Percentiles rank a stretch among this genome's conserved stretches.
These are phyloP conservation scores for Eimeria acervulina DNA, from an alignment of 169 alveolate species.

Conservation along the genomic window DNA sequence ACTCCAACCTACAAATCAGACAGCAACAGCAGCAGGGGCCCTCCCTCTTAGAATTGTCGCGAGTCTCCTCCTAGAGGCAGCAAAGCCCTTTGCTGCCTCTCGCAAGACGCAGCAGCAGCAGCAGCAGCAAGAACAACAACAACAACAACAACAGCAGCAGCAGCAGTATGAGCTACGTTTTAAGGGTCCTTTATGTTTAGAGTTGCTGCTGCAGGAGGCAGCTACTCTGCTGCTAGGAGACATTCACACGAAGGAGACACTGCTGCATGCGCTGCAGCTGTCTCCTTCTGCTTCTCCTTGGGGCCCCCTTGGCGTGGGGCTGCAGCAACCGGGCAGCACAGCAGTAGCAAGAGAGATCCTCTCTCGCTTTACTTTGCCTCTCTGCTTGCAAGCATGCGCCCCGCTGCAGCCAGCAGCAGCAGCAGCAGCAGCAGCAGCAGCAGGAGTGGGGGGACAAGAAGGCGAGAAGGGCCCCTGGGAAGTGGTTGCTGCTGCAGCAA, in stretches of 20 bases:
- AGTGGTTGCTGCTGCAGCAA: neutral
- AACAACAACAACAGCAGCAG: slow-evolving; percentile 28
- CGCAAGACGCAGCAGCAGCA: neutral
- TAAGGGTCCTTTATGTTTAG: slow-evolving; percentile 32
- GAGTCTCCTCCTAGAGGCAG: slow-evolving; percentile 20
- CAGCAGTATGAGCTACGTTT: neutral
- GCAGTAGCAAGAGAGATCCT: neutral
- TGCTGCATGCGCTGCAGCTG: neutral
- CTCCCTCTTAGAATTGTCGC: neutral
- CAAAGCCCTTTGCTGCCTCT: neutral
- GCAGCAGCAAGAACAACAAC: slow-evolving; percentile 9
- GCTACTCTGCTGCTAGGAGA: slow-evolving; percentile 1
- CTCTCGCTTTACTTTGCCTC: neutral
- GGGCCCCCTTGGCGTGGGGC: neutral
- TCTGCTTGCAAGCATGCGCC: slow-evolving; percentile 20
- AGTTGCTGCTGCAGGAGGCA: slow-evolving; percentile 51
- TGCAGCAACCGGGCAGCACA: neutral
- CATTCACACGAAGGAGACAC: neutral
- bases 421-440: slow-evolving; percentile 37
- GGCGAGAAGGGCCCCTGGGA: neutral
- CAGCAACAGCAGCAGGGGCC: neutral
- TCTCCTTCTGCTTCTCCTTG: neutral
- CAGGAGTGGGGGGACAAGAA: neutral
- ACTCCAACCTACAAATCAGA: neutral
- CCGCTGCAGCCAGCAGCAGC: neutral